Conservation (phyloP, 116 monocot species). For the Dioscorea cayenensis region DNA sequence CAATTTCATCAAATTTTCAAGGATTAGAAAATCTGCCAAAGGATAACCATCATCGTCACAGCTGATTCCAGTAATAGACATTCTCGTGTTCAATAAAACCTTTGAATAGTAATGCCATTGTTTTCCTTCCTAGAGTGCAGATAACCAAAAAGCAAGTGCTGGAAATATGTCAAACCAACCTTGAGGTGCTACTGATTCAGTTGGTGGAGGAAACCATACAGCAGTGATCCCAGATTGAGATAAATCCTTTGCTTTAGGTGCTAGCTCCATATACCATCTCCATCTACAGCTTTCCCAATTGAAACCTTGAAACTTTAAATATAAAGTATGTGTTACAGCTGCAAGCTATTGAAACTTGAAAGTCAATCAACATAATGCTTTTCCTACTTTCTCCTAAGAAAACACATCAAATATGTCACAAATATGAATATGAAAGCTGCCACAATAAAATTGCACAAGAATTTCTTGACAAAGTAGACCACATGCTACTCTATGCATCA, state of each 20-base stretch:
- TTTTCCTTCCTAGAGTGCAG: background rate
- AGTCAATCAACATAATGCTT: background rate
- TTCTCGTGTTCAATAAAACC: background rate
- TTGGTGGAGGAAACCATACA: constrained; percentile 28
- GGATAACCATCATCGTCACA: no score
- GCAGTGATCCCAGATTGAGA: constrained; percentile 22
- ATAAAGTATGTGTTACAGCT: background rate
- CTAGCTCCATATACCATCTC: constrained; percentile 19
- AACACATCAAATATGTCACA: background rate
- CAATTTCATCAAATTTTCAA: no score
- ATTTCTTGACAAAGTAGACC: background rate
- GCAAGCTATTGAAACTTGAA: background rate
- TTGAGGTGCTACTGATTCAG: constrained; percentile 24
- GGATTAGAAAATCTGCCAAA: no score
- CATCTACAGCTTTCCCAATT: constrained; percentile 30
- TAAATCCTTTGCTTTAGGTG: constrained; percentile 22
- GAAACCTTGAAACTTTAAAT: constrained; percentile 24
- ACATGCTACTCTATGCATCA: background rate
- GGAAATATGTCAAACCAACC: constrained; percentile 1
- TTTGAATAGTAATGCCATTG: background rate
- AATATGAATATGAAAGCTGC: background rate
- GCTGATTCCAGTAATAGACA: no score
- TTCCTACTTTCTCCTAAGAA: background rate
- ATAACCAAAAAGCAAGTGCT: background rate
- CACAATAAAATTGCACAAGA: background rate